Percentiles rank a stretch among this genome's conserved stretches.
These are phyloP conservation scores for Phyllosticta citrichinensis DNA, from an alignment of 2,329 filamentous ascomycete species.

Conservation along the genomic window DNA sequence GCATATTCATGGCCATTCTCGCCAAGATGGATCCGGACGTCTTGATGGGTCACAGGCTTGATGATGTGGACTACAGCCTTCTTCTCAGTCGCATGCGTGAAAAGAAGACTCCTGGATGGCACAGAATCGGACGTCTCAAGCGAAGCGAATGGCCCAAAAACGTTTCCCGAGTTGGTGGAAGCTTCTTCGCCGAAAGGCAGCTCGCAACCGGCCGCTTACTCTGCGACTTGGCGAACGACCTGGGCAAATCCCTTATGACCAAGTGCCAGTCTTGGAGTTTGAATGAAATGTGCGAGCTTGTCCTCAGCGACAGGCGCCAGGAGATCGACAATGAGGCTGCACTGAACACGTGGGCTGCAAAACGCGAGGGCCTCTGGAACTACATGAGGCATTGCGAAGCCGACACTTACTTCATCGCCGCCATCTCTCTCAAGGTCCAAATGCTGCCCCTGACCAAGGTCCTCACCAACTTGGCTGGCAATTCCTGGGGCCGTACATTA, in stretches of 20 bases:
- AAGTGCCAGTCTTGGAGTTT: conserved; percentile 98
- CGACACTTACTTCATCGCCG: conserved; percentile 92
- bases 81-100: conserved; percentile 78
- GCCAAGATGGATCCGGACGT: conserved; percentile 88
- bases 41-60: conserved; percentile 86
- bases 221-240: conserved; percentile 91
- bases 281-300: conserved; percentile 93
- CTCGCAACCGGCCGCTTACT: conserved; percentile 79
- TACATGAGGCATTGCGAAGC: conserved; percentile 90
- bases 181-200: conserved; percentile 88
- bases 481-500: conserved; percentile 93
- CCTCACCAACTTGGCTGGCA: conserved; percentile 89
- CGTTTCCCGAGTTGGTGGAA: conserved; percentile 75
- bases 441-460: conserved; percentile 91
- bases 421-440: conserved; percentile 78
- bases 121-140: conserved; percentile 78
- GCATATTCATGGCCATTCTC: conserved; percentile 80
- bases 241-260: conserved; percentile 92
- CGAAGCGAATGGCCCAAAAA: conserved; percentile 77
- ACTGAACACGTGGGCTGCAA: conserved; percentile 75
- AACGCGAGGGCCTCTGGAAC: conserved; percentile 79
- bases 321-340: conserved; percentile 85
- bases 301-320: conserved; percentile 64
- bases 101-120: conserved; percentile 90
- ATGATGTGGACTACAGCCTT: conserved; percentile 92